These are phyloP conservation scores for Eudorina sp. DNA, from an alignment of 139 green algal genomes.

Conservation along the genomic window DNA sequence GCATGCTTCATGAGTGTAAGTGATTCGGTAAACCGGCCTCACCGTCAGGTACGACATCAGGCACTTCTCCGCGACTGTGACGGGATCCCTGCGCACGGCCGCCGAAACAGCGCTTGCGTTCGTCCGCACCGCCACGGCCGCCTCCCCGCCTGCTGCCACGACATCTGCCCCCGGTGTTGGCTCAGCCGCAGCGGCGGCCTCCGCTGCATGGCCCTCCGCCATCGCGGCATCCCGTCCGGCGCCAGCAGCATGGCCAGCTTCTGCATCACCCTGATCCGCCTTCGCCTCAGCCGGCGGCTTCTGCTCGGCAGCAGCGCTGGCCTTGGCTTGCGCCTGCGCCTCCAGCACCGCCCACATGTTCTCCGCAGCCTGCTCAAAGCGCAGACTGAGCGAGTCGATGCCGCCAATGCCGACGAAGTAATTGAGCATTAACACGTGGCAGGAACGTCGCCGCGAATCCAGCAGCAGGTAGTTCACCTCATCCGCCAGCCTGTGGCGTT, in stretches of 20 bases:
- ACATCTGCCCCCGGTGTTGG: neutral
- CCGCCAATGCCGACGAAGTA: constrained; percentile 72
- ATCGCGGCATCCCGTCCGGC: constrained; percentile 28
- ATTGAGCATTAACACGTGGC: constrained; percentile 88
- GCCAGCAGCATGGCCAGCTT: neutral
- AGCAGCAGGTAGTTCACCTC: constrained; percentile 82
- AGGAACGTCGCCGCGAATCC: constrained; percentile 82
- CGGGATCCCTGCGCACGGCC: constrained; percentile 47
- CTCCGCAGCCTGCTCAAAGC: constrained; percentile 44
- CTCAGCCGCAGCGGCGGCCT: neutral
- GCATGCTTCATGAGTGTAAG: too few relatives aligned
- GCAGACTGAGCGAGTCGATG: constrained; percentile 36
- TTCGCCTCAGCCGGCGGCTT: neutral
- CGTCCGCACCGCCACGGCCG: neutral
- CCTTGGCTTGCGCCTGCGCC: neutral
- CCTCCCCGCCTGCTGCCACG: neutral
- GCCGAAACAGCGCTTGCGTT: neutral
- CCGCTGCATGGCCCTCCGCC: neutral
- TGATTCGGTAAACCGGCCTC: constrained; percentile 61
- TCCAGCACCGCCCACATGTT: constrained; percentile 51
- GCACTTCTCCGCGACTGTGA: constrained; percentile 60
- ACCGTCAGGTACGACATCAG: constrained; percentile 54
- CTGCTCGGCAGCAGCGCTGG: neutral
- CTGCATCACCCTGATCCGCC: neutral
- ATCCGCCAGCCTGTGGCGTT: constrained; percentile 69